phyloP scores from a whole-genome alignment of 495 filamentous ascomycete species.

The Umbilicaria muhlenbergii region DNA sequence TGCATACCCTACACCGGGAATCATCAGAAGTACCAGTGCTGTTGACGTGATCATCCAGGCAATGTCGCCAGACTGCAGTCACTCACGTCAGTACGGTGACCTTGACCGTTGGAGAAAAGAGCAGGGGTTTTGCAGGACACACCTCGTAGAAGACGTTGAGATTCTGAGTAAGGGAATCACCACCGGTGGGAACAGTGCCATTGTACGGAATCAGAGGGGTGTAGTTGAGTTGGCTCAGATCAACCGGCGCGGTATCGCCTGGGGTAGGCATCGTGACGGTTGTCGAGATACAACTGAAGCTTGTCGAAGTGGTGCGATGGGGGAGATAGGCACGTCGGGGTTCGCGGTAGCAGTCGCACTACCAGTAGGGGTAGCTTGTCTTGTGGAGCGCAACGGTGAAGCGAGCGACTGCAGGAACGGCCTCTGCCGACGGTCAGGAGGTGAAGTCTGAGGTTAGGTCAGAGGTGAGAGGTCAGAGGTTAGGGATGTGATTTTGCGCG shows the following conservation, averaged over 20 bases:
- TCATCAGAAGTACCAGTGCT: conserved; percentile 91
- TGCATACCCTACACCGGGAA: conserved; percentile 76
- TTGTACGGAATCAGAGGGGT: conserved; percentile 42
- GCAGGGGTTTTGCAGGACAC: conserved; percentile 13
- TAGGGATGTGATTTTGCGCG: no score
- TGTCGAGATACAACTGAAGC: background rate
- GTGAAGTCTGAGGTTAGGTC: no score
- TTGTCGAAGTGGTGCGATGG: no score
- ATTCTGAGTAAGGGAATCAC: conserved; percentile 56
- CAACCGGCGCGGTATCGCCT: conserved; percentile 14
- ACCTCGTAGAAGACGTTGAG: conserved; percentile 77
- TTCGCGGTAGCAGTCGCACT: no score
- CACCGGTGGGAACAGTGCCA: conserved; percentile 48
- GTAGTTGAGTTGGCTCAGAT: conserved; percentile 30
- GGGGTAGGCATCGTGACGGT: background rate
- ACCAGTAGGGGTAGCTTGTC: no score
- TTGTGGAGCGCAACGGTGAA: no score
- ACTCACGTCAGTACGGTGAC: background rate
- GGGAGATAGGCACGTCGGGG: no score
- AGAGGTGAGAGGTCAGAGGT: no score
- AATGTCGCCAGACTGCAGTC: conserved; percentile 63
- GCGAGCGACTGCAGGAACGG: no score
- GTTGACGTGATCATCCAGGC: conserved; percentile 81
- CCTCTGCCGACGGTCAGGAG: no score
- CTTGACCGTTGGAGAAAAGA: background rate